Base-by-base conservation (phyloP, 2,329 filamentous ascomycete genomes). In the Dryadomyces quercus-mongolicae region DNA sequence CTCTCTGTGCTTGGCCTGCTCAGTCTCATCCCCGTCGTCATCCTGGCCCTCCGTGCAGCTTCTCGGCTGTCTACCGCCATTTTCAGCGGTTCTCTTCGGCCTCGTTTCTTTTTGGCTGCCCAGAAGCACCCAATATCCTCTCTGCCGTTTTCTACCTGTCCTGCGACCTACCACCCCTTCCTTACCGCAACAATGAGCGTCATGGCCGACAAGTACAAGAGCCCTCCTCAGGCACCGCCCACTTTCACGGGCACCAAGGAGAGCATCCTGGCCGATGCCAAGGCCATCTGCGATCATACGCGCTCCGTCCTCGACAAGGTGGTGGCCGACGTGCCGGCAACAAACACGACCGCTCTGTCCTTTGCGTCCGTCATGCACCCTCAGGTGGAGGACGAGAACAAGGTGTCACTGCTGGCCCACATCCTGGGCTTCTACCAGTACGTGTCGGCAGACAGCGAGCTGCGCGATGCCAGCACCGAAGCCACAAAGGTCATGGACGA, bases 401-500 rank as follows among this genome's bases (percentile, higher is more conserved):
- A 74, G 45, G 74, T 77, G 60, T 73, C 74, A 1, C 72, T 86
- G 25, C 73, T 76, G 58, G 70, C 75, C 49, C 76, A 82, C 56
- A 90, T 90, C 59, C 70, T 91, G 53, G 82, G 82, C 59, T 91
- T 93, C 70, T 92, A 91, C 68, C 85, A 90, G 64, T 83, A 87
- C 59, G 85, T 92, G 3, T 89, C 85, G 18, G 78, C 76, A 0
- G 75, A 88, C 62, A 75, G 78, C 58, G 77, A 75, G 53, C 73
- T 93, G 49, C 80, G 88, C 40, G 82, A 89, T 70, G 86, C 86
- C 15, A 88, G 85, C 2, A 86, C 82, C 57, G 81, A 90, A 65
- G 85, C 87, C 0, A 84, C 89, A 66, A 83, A 84, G 69, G 71
- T 88, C 57, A 79, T 89, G 71, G 81, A 87, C 62, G 85, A 91